These are phyloP conservation scores for Corymbia maculata DNA, from an alignment of 345 rosid genomes.

Conservation along the genomic window DNA sequence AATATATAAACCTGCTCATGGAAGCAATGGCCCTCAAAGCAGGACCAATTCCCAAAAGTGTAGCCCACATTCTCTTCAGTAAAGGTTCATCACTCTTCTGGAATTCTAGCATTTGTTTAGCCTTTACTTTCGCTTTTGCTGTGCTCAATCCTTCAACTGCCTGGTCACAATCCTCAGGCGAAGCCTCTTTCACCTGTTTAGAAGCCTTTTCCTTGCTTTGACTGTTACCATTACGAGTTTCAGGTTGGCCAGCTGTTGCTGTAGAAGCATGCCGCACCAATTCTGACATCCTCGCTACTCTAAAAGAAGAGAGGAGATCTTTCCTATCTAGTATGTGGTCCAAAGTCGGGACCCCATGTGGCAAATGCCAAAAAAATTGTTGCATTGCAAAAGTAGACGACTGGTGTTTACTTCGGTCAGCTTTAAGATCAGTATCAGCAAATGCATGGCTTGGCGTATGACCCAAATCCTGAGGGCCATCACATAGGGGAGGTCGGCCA, in stretches of 20 bases:
- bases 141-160: constrained; percentile 84
- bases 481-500: constrained; percentile 12
- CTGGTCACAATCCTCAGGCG: constrained; percentile 93
- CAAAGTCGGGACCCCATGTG: constrained; percentile 10
- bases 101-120: constrained; percentile 59
- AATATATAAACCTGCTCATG: constrained; percentile 73
- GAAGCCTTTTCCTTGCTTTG: constrained; percentile 28
- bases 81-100: constrained; percentile 40
- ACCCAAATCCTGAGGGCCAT: constrained; percentile 3
- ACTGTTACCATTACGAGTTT: constrained; percentile 17
- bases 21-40: constrained; percentile 86
- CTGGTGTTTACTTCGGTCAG: not conserved
- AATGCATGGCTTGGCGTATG: constrained; percentile 4
- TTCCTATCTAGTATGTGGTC: constrained; percentile 26
- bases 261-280: constrained; percentile 35
- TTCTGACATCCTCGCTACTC: constrained; percentile 23
- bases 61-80: constrained; percentile 45
- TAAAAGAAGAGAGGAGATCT: constrained; percentile 20
- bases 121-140: constrained; percentile 87
- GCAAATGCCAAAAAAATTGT: constrained; percentile 2
- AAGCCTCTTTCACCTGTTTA: constrained; percentile 71
- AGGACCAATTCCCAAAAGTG: constrained; percentile 80
- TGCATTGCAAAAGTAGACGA: not conserved
- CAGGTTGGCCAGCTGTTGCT: constrained; percentile 53
- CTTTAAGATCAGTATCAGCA: constrained; percentile 9